phyloP scores from a whole-genome alignment of 352 stramenopile genomes.

The Blastocystis sp. region DNA sequence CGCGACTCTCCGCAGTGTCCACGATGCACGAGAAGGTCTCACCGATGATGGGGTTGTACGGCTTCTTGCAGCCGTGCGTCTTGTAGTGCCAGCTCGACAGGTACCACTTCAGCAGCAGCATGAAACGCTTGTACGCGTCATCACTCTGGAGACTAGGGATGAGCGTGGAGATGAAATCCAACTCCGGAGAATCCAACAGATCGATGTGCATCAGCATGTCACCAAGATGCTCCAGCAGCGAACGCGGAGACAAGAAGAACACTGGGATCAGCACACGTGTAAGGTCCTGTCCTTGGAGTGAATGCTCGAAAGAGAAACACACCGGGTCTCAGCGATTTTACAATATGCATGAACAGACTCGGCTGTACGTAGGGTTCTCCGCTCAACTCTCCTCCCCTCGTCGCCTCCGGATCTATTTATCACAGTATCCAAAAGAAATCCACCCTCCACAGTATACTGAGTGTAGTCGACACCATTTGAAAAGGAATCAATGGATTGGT shows the following conservation, averaged over 20 bases:
- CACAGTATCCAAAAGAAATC: not conserved
- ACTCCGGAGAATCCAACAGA: conserved; percentile 2
- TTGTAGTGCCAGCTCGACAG: conserved; percentile 45
- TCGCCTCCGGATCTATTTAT: conserved; percentile 40
- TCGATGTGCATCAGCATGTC: conserved; percentile 47
- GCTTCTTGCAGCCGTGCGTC: conserved; percentile 34
- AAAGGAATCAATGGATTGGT: not conserved
- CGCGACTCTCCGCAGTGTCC: not conserved
- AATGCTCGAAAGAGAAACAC: not conserved
- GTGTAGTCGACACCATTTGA: not conserved
- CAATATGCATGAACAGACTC: conserved; percentile 49
- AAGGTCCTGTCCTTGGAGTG: not conserved
- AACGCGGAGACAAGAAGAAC: conserved; percentile 9
- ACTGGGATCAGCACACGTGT: conserved; percentile 33
- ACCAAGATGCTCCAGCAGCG: conserved; percentile 12
- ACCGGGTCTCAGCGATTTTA: conserved; percentile 31
- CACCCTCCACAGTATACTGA: conserved; percentile 29
- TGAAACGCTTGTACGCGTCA: conserved; percentile 32
- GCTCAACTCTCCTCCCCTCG: not conserved
- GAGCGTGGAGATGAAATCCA: not conserved
- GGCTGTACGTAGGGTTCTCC: conserved; percentile 41
- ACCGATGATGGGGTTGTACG: conserved; percentile 46
- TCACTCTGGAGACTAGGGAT: not conserved
- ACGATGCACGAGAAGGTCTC: conserved; percentile 35
- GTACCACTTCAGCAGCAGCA: conserved; percentile 36